A percentile compares a stretch with the other conserved stretches of the same genome.
Evolutionary conservation across 768 basidiomycete species (phyloP).

Genomic region (Atractiella rhizophila): DNA sequence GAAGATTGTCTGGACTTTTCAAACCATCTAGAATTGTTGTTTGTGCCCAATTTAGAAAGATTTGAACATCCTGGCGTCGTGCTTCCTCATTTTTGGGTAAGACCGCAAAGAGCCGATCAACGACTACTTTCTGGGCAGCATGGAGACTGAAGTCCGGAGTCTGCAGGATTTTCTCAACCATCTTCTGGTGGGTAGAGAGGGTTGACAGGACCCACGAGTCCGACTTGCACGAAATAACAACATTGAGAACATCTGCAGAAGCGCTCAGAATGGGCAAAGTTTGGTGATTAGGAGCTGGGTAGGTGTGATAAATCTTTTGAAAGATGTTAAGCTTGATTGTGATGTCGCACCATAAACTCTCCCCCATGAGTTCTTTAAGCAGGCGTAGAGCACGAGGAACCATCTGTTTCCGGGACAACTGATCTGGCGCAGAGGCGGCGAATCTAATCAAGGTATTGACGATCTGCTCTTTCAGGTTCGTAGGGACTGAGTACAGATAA

Average conservation of each 20-base stretch:
- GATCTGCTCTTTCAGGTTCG: conserved; percentile 61
- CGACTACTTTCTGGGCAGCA: conserved; percentile 27
- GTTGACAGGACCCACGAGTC: conserved; percentile 58
- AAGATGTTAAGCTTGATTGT: conserved; percentile 74
- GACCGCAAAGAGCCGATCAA: conserved; percentile 15
- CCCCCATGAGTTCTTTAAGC: conserved; percentile 52
- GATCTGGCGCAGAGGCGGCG: conserved; percentile 33
- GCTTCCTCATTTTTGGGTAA: conserved; percentile 7
- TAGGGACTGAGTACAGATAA: conserved; percentile 24
- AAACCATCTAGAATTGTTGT: conserved; percentile 51
- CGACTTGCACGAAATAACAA: conserved; percentile 56
- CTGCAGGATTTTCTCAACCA: conserved; percentile 57
- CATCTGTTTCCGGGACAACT: conserved; percentile 21
- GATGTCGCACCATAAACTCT: conserved; percentile 69
- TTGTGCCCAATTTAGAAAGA: conserved; percentile 54
- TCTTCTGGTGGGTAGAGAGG: conserved; percentile 43
- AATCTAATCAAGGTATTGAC: conserved; percentile 88
- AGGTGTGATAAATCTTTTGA: conserved; percentile 53
- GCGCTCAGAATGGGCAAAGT: conserved; percentile 45
- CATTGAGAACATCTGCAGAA: conserved; percentile 64
- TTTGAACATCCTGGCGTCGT: conserved; percentile 16
- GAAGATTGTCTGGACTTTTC: conserved; percentile 41
- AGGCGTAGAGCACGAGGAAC: conserved; percentile 23
- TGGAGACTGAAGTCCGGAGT: conserved; percentile 48
- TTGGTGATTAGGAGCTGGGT: conserved; percentile 46